phyloP scores from a whole-genome alignment of 129 eudicot genomes.

The Flaveria ramosissima region DNA sequence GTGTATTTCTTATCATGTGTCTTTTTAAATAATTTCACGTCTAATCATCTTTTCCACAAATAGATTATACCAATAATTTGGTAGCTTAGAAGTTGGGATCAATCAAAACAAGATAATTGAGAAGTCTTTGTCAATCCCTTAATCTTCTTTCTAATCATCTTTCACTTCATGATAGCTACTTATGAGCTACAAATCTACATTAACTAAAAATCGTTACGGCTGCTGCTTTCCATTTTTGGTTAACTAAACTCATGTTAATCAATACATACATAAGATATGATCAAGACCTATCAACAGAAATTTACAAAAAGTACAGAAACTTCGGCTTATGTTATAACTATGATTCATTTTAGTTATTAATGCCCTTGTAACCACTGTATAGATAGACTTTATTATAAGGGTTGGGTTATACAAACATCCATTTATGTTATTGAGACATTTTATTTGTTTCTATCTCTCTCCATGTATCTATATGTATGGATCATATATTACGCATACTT shows the following conservation, averaged over 20 bases:
- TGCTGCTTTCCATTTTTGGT: background rate
- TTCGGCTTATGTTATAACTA: no score
- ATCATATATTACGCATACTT: no score
- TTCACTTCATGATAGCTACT: slow-evolving; percentile 30
- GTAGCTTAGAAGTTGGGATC: slow-evolving; percentile 23
- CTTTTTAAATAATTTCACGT: background rate
- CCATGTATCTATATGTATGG: no score
- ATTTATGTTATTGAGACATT: no score
- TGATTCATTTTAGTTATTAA: no score
- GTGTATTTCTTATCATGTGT: background rate
- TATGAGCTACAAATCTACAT: slow-evolving; percentile 27
- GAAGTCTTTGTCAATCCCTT: slow-evolving; percentile 28
- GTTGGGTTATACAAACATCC: no score
- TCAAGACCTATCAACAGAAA: background rate
- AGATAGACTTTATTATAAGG: no score
- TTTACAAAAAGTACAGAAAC: background rate
- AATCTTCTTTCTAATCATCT: slow-evolving; percentile 22
- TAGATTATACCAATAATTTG: slow-evolving; percentile 10
- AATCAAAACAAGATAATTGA: slow-evolving; percentile 30
- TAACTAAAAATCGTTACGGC: background rate
- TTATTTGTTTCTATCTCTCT: no score
- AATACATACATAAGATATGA: background rate
- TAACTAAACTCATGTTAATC: background rate
- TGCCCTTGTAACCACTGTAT: no score
- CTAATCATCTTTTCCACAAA: background rate